Evolutionary conservation across 2,329 filamentous ascomycete genomes (phyloP), one percentile per base, ranked within the genome.

Genomic region (Chrysoporthe austroafricana): DNA sequence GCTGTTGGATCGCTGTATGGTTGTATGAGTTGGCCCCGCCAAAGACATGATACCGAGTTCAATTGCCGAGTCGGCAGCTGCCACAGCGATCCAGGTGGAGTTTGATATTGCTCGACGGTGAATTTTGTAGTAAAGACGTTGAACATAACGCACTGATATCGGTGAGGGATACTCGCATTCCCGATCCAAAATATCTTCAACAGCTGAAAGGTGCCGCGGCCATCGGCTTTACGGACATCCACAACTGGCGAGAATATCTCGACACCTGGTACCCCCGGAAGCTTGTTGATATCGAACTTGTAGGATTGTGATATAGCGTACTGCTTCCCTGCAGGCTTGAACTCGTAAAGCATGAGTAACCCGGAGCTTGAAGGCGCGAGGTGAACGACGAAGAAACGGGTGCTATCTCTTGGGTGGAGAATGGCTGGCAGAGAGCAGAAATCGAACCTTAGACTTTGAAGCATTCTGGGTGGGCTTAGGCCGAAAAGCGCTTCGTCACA

Each of bases 151-250:
- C 26, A 42, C 5, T 18, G 32, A n/a, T 57, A 8, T 0, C 26
- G 64, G 43, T 21, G 8, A 42, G 5, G 14, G 13, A 16, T 8
- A 21, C 16, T 21, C 18, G 5, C 4, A n/a, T 21, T 11, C n/a
- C 11, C 8, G 48, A 4, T 16, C 4, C 4, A 32, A 4, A 1
- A 3, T 32, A 50, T 8, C 7, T 26, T 44, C n/a, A 63, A 36
- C 18, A 69, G 46, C 13, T 54, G 36, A 32, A 60, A 66, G 1
- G 67, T 66, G 5, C 67, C 67, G 4, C 58, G 64, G 3, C n/a
- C 42, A n/a, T 69, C 67, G 43, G 36, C 42, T 26, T 50, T 48
- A 4, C 26, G 18, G 13, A 60, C 32, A 9, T 2, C 26, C 13
- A 62, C 42, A 26, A 26, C 26, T 26, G 26, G 26, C 26, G 26